Evolutionary conservation across 352 stramenopile genomes (phyloP), one percentile per base, ranked within the genome.

Genomic region (Phytopythium litorale): DNA sequence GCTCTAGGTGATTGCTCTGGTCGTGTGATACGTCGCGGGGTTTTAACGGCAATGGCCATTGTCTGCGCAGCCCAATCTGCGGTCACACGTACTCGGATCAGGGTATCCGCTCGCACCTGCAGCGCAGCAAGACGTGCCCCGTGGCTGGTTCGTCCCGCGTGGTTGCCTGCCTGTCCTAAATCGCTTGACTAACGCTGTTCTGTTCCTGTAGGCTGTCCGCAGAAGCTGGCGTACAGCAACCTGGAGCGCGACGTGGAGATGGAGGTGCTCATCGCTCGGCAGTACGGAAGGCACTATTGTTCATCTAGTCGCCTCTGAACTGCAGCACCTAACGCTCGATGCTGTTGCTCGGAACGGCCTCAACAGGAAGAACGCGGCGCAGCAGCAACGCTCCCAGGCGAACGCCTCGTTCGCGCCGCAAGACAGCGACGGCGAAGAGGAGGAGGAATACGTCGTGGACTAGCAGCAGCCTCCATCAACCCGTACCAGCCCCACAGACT

Each of bases 161-260:
- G 25, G 8, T 33, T 43, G 9, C 35, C 2, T 15, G 9, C 54
- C 50, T 25, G 30, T 32, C 12, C 56, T 13, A 19, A 53, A 7
- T 6, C 18, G 0, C 58, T 54, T n/a, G 15, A 28, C 48, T 48
- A 16, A 67, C 30, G 42, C 33, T 30, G 18, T 23, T 1, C 23
- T 13, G 49, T 56, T 3, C 51, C 7, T 60, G 4, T 59, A 94
- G 87, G 87, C 15, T 95, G 87, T 49, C 84, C 77, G 7, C 74
- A 92, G 25, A 77, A 80, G 48, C 58, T 95, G 37, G 58, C 66
- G 19, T 70, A 88, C 50, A 67, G 70, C 21, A 79, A 65, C 18
- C 74, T 95, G 42, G 87, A 95, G 66, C 87, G 84, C 48, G 81
- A 95, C 48, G 83, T 95, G 46, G 84, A 94, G 68, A 95, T 95